Percentiles rank a stretch among this genome's conserved stretches.
Conservation (phyloP, 1,284 basidiomycete genomes). For the Pseudozyma tsukubaensis region DNA sequence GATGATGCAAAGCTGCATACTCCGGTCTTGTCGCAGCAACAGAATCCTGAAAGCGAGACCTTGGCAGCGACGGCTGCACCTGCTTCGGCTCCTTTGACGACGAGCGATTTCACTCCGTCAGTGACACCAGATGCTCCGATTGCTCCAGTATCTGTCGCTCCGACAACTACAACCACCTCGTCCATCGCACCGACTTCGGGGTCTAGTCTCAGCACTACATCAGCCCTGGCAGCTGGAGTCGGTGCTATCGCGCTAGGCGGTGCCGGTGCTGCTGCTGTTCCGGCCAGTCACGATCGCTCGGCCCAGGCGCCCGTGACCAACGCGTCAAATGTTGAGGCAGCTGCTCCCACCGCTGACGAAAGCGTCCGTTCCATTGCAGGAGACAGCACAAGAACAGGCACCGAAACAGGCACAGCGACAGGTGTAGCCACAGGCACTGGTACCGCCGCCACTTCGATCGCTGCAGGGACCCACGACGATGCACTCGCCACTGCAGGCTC, state of each 20-base stretch:
- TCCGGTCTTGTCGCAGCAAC: neutral
- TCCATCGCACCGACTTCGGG: conserved; percentile 2
- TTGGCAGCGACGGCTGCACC: conserved; percentile 17
- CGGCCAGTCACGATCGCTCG: conserved; percentile 21
- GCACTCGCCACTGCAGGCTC: conserved; percentile 13
- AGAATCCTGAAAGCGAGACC: neutral
- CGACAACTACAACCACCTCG: neutral
- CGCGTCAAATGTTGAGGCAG: conserved; percentile 8
- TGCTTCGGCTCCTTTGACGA: conserved; percentile 25
- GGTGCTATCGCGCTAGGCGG: conserved; percentile 28
- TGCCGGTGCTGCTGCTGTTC: conserved; percentile 57
- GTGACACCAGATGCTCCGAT: conserved; percentile 18
- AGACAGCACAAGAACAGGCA: conserved; percentile 29
- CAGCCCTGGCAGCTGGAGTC: conserved; percentile 24
- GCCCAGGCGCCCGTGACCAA: neutral
- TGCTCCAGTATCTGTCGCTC: conserved; percentile 1
- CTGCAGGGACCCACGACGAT: conserved; percentile 63
- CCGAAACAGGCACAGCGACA: conserved; percentile 22
- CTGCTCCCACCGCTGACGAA: conserved; percentile 23
- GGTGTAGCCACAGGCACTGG: conserved; percentile 30
- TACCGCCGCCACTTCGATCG: conserved; percentile 54
- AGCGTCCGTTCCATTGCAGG: conserved; percentile 36
- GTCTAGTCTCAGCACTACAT: neutral
- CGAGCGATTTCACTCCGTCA: conserved; percentile 18
- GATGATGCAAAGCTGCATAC: conserved; percentile 10